phyloP scores from a whole-genome alignment of 2,329 filamentous ascomycete genomes.

The Aureobasidium lini region DNA sequence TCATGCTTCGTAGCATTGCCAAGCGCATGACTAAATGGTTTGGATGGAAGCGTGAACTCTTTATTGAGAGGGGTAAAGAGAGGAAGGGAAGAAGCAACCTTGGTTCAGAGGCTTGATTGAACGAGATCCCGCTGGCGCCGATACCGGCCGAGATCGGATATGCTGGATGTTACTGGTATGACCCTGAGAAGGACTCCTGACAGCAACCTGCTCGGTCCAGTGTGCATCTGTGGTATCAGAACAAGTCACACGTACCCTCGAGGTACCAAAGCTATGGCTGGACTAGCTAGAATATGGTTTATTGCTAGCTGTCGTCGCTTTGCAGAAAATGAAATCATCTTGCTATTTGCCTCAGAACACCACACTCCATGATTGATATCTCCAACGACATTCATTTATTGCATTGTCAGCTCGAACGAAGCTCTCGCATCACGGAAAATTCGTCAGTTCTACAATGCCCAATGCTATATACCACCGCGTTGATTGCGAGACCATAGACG shows the following conservation, averaged over 20 bases:
- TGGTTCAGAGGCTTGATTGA: background rate
- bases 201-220: background rate
- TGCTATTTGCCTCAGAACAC: no score
- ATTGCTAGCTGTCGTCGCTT: no score
- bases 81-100: background rate
- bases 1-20: conserved; percentile 25
- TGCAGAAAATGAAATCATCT: no score
- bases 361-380: no score
- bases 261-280: no score
- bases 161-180: background rate
- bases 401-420: no score
- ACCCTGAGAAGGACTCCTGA: background rate
- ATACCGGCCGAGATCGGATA: background rate
- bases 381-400: no score
- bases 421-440: no score
- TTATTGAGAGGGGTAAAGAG: conserved; percentile 17
- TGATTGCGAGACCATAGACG: background rate
- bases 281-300: no score
- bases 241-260: no score
- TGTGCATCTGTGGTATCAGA: background rate
- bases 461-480: background rate
- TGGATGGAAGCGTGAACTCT: conserved; percentile 20
- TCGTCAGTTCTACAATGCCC: no score
- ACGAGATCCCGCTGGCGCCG: background rate
- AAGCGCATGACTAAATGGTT: conserved; percentile 26